A percentile compares a stretch with the other conserved stretches of the same genome.
These are phyloP conservation scores for Ustilago curta DNA, from an alignment of 1,284 basidiomycete genomes.

Conservation along the genomic window DNA sequence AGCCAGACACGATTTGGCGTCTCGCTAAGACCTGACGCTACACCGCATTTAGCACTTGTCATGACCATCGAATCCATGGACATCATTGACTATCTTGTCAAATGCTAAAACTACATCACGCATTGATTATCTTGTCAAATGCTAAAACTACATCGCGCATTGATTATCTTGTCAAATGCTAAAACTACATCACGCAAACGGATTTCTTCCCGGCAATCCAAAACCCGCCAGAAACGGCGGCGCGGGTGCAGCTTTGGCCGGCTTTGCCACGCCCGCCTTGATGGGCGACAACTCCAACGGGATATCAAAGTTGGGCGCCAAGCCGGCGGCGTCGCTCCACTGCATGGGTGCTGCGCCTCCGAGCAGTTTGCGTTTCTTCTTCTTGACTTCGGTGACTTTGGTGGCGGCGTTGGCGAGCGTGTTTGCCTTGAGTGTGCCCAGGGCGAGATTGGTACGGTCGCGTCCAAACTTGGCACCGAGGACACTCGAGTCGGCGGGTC, in stretches of 20 bases:
- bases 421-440: neutral
- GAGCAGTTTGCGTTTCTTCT: conserved; percentile 49
- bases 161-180: too few relatives aligned
- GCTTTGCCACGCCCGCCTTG: conserved; percentile 16
- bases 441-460: conserved; percentile 36
- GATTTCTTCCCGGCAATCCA: conserved; percentile 25
- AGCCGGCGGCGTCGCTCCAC: conserved; percentile 33
- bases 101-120: too few relatives aligned
- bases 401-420: conserved; percentile 6
- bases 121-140: too few relatives aligned
- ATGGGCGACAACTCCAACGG: conserved; percentile 44
- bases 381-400: conserved; percentile 18
- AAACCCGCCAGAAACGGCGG: conserved; percentile 30
- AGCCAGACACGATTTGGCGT: too few relatives aligned
- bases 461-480: conserved; percentile 31
- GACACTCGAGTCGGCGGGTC: conserved; percentile 24
- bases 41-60: too few relatives aligned
- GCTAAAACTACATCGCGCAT: too few relatives aligned
- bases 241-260: conserved; percentile 1
- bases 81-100: too few relatives aligned
- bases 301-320: conserved; percentile 51
- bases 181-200: conserved; percentile 16
- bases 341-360: conserved; percentile 21
- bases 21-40: too few relatives aligned
- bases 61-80: too few relatives aligned